phyloP scores from a whole-genome alignment of 331 rosid genomes.

The Spiraea crenata region DNA sequence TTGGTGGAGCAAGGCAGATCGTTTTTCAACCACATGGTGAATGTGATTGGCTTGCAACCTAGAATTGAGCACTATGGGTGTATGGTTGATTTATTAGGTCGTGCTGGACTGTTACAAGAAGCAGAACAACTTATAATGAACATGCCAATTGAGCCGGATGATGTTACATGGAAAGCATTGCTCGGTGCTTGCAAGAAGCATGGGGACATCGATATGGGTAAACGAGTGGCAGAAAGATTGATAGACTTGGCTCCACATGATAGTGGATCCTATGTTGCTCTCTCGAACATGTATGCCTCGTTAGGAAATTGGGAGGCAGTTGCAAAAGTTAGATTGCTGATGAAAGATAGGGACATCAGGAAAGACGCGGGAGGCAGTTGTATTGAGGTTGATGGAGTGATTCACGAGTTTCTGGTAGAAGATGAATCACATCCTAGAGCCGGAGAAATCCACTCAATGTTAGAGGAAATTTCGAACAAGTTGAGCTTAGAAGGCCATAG shows the following conservation, averaged over 20 bases:
- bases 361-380: conserved; percentile 71
- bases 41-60: conserved; percentile 42
- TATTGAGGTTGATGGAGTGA: conserved; percentile 52
- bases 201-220: conserved; percentile 44
- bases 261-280: conserved; percentile 63
- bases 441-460: conserved; percentile 50
- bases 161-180: conserved; percentile 67
- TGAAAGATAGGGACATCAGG: conserved; percentile 53
- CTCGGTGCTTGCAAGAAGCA: conserved; percentile 65
- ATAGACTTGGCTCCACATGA: conserved; percentile 51
- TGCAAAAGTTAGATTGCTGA: conserved; percentile 50
- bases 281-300: conserved; percentile 61
- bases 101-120: conserved; percentile 60
- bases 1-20: conserved; percentile 49
- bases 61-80: conserved; percentile 66
- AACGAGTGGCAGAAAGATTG: conserved; percentile 36
- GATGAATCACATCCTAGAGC: conserved; percentile 56
- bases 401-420: conserved; percentile 66
- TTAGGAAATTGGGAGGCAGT: conserved; percentile 59
- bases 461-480: conserved; percentile 46
- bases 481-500: conserved; percentile 43
- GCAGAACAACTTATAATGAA: conserved; percentile 46
- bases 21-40: conserved; percentile 50
- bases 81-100: conserved; percentile 68
- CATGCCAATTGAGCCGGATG: conserved; percentile 54